Conservation (phyloP, 2,329 filamentous ascomycete species). For the Neurospora sp. region DNA sequence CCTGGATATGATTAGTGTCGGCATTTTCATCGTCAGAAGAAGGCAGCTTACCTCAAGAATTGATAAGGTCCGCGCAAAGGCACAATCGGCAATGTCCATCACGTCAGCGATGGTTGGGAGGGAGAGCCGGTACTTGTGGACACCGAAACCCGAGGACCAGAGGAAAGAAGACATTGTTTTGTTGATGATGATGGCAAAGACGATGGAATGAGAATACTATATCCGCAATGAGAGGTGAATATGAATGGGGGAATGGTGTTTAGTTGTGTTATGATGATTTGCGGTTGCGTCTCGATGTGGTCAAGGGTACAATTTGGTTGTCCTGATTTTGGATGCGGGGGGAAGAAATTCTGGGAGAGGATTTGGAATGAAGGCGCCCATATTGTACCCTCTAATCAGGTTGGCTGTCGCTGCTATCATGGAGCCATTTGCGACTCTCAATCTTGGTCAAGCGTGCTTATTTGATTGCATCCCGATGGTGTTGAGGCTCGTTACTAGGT, state of each 20-base stretch:
- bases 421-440: not conserved
- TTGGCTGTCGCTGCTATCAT: not conserved
- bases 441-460: not conserved
- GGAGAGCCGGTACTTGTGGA: not conserved
- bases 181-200: not conserved
- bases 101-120: not conserved
- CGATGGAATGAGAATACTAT: not conserved
- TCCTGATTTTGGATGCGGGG: not conserved
- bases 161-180: not conserved
- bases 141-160: not conserved
- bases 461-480: not conserved
- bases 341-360: not conserved
- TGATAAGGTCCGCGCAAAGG: not conserved
- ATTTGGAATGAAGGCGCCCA: not conserved
- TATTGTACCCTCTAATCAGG: not conserved
- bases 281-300: not conserved
- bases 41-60: not conserved
- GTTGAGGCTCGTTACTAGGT: not conserved
- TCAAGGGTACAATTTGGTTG: not conserved
- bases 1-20: not conserved
- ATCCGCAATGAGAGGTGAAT: too few species aligned
- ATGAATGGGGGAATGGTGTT: not conserved
- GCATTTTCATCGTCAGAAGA: not conserved
- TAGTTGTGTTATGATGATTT: not conserved
- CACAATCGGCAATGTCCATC: not conserved